Percentiles rank a stretch among this genome's conserved stretches.
phyloP scores from a whole-genome alignment of 805 yeast genomes.

The Teunomyces kruisii region DNA sequence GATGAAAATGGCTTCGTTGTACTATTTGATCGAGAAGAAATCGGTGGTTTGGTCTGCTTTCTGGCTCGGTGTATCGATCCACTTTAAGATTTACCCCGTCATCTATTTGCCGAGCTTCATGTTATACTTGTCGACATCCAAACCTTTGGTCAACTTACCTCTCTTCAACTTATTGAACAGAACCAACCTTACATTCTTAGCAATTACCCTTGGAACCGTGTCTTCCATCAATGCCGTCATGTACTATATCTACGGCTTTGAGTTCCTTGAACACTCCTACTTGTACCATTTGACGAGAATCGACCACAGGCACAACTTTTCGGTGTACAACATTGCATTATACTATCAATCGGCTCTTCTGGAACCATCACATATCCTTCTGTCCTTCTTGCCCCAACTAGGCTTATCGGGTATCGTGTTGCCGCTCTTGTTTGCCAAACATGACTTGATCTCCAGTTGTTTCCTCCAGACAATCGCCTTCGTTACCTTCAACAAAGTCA shows the following conservation, averaged over 20 bases:
- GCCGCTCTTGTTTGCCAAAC: constrained; percentile 47
- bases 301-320: constrained; percentile 95
- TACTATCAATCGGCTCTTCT: constrained; percentile 54
- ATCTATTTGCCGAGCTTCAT: constrained; percentile 78
- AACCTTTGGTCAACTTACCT: constrained; percentile 25
- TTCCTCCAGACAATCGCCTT: constrained; percentile 46
- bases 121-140: constrained; percentile 36
- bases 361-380: constrained; percentile 5
- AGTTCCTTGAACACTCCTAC: constrained; percentile 75
- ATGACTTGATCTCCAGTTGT: constrained; percentile 31
- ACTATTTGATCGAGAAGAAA: constrained; percentile 36
- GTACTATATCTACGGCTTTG: constrained; percentile 70
- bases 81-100: constrained; percentile 89
- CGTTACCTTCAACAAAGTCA: constrained; percentile 52
- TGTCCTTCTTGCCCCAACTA: constrained; percentile 84
- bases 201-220: constrained; percentile 45
- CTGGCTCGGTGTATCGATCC: constrained; percentile 75
- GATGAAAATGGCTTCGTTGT: constrained; percentile 61
- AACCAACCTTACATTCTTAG: constrained; percentile 24
- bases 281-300: constrained; percentile 77
- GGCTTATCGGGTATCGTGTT: constrained; percentile 55
- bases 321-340: constrained; percentile 75
- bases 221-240: constrained; percentile 50
- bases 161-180: constrained; percentile 40
- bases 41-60: constrained; percentile 35